phyloP scores from a whole-genome alignment of 495 filamentous ascomycete genomes.

The Hyphodiscus hymeniophilus region DNA sequence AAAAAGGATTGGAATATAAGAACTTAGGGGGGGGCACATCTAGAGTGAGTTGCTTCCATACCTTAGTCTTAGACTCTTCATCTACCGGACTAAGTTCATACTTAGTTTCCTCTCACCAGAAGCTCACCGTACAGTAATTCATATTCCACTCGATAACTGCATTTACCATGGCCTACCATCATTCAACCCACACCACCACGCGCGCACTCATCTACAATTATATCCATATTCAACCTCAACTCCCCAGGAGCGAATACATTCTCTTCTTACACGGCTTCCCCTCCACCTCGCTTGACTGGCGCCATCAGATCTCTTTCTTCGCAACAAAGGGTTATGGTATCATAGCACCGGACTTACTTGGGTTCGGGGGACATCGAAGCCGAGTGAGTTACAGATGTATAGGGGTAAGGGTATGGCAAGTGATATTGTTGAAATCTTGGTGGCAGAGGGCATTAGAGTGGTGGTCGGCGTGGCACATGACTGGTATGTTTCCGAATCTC shows the following conservation, averaged over 20 bases:
- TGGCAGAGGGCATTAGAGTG: conserved; percentile 15
- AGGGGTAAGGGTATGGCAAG: conserved; percentile 24
- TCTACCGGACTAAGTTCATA: conserved; percentile 16
- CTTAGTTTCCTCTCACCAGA: conserved; percentile 13
- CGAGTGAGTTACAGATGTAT: conserved; percentile 25
- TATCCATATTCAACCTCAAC: conserved; percentile 4
- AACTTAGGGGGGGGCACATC: neutral
- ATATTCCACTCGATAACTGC: conserved; percentile 9
- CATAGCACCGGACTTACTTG: conserved; percentile 36
- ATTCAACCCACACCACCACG: conserved; percentile 10
- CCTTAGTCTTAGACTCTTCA: conserved; percentile 7
- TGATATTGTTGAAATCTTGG: conserved; percentile 28
- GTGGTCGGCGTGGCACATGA: conserved; percentile 30
- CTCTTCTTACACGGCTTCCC: conserved; percentile 34
- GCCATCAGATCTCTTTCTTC: conserved; percentile 29
- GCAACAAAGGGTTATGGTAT: conserved; percentile 29
- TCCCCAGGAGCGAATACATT: conserved; percentile 7
- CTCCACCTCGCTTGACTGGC: conserved; percentile 31
- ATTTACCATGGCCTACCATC: conserved; percentile 15
- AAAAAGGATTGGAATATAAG: neutral
- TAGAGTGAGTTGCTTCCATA: conserved; percentile 10
- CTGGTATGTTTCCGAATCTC: conserved; percentile 20
- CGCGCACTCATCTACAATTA: conserved; percentile 12
- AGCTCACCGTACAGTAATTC: conserved; percentile 15
- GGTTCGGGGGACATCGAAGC: conserved; percentile 36